Percentiles rank a stretch among this genome's conserved stretches.
phyloP scores from a whole-genome alignment of 306 rosid species.

The Medicago arabica region DNA sequence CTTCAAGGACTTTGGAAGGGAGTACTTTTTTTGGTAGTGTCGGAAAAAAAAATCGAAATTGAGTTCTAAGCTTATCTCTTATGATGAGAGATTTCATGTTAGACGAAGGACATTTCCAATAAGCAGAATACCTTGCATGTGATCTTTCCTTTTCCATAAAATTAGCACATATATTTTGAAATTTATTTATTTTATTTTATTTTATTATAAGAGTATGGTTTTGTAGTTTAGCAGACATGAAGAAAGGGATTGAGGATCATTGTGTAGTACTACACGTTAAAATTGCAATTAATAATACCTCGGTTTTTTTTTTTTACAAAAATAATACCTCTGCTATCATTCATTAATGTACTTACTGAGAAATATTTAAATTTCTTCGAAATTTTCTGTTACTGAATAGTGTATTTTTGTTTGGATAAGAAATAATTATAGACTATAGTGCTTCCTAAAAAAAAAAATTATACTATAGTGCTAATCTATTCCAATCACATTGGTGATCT shows the following conservation, averaged over 20 bases:
- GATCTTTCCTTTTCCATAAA: no score
- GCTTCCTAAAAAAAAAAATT: no score
- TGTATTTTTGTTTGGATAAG: background rate
- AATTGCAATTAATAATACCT: constrained; percentile 40
- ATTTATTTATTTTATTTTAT: no score
- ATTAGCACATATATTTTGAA: no score
- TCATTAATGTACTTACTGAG: constrained; percentile 37
- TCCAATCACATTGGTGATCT: background rate
- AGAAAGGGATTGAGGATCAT: constrained; percentile 5
- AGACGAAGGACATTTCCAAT: no score
- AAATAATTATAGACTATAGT: background rate
- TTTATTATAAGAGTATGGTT: background rate
- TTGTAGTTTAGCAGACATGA: constrained; percentile 18
- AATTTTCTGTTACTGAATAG: background rate
- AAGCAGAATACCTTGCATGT: no score
- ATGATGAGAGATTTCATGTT: no score
- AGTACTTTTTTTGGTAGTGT: no score
- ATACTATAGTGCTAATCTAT: background rate
- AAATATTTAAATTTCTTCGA: background rate
- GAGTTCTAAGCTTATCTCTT: no score
- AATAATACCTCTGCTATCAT: constrained; percentile 44
- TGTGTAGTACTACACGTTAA: background rate
- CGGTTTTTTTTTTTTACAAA: no score
- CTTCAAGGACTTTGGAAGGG: no score
- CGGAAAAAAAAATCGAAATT: no score